Evolutionary conservation across 148 eudicot species (phyloP).

Genomic region (Vaccinium myrtillus): DNA sequence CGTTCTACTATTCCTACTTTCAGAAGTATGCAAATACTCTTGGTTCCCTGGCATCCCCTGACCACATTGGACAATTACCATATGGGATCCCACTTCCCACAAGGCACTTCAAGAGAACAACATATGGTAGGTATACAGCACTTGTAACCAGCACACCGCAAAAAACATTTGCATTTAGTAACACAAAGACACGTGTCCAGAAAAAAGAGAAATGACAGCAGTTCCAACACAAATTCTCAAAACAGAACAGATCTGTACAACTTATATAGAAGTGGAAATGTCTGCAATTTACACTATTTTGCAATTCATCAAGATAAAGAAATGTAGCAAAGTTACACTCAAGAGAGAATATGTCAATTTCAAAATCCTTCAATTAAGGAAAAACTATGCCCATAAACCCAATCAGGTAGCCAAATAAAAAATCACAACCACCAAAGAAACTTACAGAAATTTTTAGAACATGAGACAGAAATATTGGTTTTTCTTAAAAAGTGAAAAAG

Average conservation of each 20-base stretch:
- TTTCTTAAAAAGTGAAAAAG: neutral
- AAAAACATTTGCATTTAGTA: neutral
- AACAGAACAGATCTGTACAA: neutral
- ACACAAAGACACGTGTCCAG: neutral
- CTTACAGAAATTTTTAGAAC: neutral
- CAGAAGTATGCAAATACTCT: neutral
- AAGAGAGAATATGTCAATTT: neutral
- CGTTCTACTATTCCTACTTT: neutral
- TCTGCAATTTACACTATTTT: neutral
- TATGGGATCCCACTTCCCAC: neutral
- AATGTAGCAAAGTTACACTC: neutral
- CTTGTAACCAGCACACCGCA: neutral
- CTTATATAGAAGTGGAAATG: neutral
- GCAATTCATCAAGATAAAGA: neutral
- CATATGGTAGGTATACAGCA: neutral
- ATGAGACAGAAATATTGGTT: neutral
- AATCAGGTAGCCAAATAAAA: neutral
- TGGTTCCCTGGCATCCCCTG: neutral
- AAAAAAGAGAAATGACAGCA: neutral
- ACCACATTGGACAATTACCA: neutral
- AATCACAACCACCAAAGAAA: neutral
- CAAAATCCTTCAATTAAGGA: neutral
- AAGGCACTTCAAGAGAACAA: neutral
- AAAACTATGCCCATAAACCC: neutral
- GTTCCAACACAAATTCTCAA: neutral